A percentile compares a stretch with the other conserved stretches of the same genome.
Evolutionary conservation across 2,329 filamentous ascomycete genomes (phyloP).

Genomic region (Fusarium redolens): DNA sequence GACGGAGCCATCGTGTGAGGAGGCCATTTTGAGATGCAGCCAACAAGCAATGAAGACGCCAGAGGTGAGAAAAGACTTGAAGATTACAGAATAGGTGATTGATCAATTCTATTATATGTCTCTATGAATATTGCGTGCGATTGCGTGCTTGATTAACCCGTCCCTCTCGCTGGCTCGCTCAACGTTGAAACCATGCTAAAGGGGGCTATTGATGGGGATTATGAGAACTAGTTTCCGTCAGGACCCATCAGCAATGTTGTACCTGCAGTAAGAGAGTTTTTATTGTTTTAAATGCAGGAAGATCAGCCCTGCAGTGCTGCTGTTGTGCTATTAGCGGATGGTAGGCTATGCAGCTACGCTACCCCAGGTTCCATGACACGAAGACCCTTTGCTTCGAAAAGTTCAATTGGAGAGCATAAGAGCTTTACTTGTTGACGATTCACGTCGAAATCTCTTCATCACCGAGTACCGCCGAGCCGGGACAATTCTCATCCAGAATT

Average conservation of each 20-base stretch:
- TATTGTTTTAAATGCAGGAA: background rate
- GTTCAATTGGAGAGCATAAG: rapidly evolving
- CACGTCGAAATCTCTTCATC: background rate
- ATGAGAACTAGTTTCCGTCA: background rate
- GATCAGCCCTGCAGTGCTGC: background rate
- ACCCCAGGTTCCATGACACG: background rate
- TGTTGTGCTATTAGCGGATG: background rate
- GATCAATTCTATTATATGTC: background rate
- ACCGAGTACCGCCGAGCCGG: constrained; percentile 23
- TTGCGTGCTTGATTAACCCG: constrained; percentile 17
- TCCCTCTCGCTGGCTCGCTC: background rate
- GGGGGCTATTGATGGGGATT: background rate
- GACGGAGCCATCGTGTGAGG: constrained; percentile 5
- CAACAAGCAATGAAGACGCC: background rate
- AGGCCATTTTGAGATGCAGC: constrained; percentile 1
- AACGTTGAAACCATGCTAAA: constrained; percentile 6
- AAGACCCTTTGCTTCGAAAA: background rate
- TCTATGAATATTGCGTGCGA: constrained; percentile 15
- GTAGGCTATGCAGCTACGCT: background rate
- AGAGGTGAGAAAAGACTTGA: background rate
- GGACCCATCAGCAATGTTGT: constrained; percentile 8
- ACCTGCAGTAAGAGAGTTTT: constrained; percentile 4
- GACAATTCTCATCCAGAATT: background rate
- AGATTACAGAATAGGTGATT: too few relatives aligned
- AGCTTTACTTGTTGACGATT: background rate